These are phyloP conservation scores for Paracorniculantispora psalliotae DNA, from an alignment of 2,329 filamentous ascomycete genomes.

Conservation along the genomic window DNA sequence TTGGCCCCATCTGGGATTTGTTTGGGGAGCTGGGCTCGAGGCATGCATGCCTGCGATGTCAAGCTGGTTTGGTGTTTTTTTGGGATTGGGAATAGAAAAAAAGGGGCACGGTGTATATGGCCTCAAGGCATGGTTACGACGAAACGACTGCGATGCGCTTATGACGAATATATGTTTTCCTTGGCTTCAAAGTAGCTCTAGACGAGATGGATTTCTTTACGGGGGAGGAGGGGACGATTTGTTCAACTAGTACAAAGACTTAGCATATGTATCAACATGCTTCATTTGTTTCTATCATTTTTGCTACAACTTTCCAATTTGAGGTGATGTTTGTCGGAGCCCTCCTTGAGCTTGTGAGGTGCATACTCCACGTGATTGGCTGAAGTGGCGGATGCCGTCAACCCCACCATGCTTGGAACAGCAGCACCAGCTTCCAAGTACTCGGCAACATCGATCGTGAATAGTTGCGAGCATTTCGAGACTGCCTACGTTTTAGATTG, in stretches of 20 bases:
- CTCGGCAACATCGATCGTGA: neutral
- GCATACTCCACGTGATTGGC: slow-evolving; percentile 7
- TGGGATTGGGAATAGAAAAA: slow-evolving; percentile 23
- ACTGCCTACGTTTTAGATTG: neutral
- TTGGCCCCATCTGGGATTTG: slow-evolving; percentile 1
- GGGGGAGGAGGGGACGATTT: neutral
- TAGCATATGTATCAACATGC: slow-evolving; percentile 14
- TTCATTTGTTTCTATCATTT: slow-evolving; percentile 6
- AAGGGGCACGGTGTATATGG: slow-evolving; percentile 17
- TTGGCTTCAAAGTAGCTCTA: slow-evolving; percentile 9
- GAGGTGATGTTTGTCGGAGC: neutral
- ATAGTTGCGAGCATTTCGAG: neutral
- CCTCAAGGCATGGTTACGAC: slow-evolving; percentile 21
- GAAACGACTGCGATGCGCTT: slow-evolving; percentile 24
- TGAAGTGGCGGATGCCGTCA: neutral
- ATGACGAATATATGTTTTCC: slow-evolving; percentile 19
- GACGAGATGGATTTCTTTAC: slow-evolving; percentile 9
- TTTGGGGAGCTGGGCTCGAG: neutral
- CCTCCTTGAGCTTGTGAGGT: neutral
- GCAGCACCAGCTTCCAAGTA: neutral
- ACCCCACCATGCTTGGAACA: neutral
- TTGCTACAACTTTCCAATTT: neutral
- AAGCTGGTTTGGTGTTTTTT: slow-evolving; percentile 7
- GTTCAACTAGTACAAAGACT: slow-evolving; percentile 8
- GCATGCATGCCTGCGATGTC: slow-evolving; percentile 16